Evolutionary conservation across 345 rosid genomes (phyloP).

Genomic region (Durio zibethinus): DNA sequence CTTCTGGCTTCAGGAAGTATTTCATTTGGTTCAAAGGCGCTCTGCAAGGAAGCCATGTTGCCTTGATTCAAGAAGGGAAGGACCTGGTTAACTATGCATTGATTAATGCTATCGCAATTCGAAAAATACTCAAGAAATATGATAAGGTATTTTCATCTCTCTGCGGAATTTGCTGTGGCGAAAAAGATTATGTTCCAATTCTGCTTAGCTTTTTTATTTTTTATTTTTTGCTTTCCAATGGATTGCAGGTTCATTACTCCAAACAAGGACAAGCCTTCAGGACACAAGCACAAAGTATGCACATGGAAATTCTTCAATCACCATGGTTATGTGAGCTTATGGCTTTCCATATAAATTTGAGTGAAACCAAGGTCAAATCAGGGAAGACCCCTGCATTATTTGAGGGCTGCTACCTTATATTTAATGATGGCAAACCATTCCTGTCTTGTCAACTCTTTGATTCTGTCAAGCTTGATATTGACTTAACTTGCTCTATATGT

Average conservation of each 20-base stretch:
- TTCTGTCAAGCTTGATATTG: constrained; percentile 73
- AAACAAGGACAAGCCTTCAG: constrained; percentile 93
- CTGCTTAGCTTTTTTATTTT: not conserved
- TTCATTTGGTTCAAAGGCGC: constrained; percentile 69
- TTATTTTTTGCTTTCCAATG: not conserved
- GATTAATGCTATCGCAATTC: constrained; percentile 74
- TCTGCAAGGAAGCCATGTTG: constrained; percentile 41
- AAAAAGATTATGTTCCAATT: not conserved
- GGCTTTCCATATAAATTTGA: constrained; percentile 85
- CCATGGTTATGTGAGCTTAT: constrained; percentile 94
- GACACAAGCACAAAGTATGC: constrained; percentile 80
- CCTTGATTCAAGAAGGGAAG: constrained; percentile 75
- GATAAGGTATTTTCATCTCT: constrained; percentile 55
- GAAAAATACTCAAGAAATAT: constrained; percentile 91
- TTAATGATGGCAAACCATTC: constrained; percentile 65
- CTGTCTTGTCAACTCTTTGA: constrained; percentile 78
- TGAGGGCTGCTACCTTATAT: constrained; percentile 55
- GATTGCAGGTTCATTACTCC: constrained; percentile 70
- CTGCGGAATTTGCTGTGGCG: not conserved
- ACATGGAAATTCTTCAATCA: constrained; percentile 84
- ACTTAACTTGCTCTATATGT: constrained; percentile 90
- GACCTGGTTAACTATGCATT: constrained; percentile 84
- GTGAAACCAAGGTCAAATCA: constrained; percentile 47
- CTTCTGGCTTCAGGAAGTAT: constrained; percentile 72
- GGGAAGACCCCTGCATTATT: constrained; percentile 48